A percentile compares a stretch with the other conserved stretches of the same genome.
These are phyloP conservation scores for Sicyos edulis DNA, from an alignment of 306 rosid species.

Conservation along the genomic window DNA sequence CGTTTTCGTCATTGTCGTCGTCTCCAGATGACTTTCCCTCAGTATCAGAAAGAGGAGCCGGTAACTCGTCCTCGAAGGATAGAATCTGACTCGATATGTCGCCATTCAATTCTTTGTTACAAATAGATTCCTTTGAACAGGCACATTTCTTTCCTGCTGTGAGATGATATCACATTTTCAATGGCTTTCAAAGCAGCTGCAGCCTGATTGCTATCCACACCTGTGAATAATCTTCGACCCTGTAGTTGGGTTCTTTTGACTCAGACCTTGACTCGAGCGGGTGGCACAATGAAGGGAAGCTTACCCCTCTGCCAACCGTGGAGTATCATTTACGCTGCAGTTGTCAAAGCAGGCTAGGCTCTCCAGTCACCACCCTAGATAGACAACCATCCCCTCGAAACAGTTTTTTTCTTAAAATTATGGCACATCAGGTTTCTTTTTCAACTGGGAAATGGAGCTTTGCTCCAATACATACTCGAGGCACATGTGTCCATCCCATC, in stretches of 20 bases:
- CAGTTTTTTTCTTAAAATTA: neutral
- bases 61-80: constrained; percentile 1
- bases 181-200: constrained; percentile 74
- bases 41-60: neutral
- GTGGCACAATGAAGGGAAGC: constrained; percentile 79
- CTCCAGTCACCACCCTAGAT: constrained; percentile 86
- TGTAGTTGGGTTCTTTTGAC: constrained; percentile 37
- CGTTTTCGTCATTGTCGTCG: neutral
- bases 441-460: too few species aligned
- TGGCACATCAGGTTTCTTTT: neutral
- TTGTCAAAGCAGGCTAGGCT: constrained; percentile 81
- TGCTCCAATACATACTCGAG: too few species aligned
- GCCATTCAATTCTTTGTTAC: constrained; percentile 56
- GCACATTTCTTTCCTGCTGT: constrained; percentile 68
- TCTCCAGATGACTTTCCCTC: constrained; percentile 23
- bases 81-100: constrained; percentile 32
- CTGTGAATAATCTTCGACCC: constrained; percentile 36
- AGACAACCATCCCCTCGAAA: constrained; percentile 15
- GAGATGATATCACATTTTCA: constrained; percentile 37
- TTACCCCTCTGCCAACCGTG: constrained; percentile 98
- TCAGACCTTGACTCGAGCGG: constrained; percentile 48
- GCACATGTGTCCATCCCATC: too few species aligned
- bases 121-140: constrained; percentile 73
- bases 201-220: constrained; percentile 43
- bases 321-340: constrained; percentile 86